Conservation (phyloP, 2,329 filamentous ascomycete species). For the Alternaria viburni region DNA sequence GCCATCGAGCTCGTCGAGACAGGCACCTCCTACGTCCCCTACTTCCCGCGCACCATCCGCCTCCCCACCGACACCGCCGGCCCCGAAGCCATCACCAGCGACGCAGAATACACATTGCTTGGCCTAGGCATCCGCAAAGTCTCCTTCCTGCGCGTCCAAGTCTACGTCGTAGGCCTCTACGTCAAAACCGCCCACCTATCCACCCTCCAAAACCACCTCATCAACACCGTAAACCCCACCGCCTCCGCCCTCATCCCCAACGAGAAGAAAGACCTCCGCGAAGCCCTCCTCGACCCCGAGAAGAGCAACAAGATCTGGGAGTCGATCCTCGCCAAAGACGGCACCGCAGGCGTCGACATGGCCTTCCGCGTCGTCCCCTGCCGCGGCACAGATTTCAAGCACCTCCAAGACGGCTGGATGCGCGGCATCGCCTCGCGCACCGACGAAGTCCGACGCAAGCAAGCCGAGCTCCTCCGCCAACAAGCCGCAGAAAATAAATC, state of each 20-base stretch:
- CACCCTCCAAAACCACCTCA: conserved; percentile 76
- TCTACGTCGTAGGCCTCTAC: conserved; percentile 95
- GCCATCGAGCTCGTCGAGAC: conserved; percentile 79
- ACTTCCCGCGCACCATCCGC: conserved; percentile 75
- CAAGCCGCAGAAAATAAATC: conserved; percentile 51
- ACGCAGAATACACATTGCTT: conserved; percentile 80
- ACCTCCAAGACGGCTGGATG: conserved; percentile 90
- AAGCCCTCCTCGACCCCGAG: conserved; percentile 71
- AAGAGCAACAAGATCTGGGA: conserved; percentile 78
- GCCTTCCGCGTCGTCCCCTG: conserved; percentile 85
- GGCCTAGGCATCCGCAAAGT: conserved; percentile 89
- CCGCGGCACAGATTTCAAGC: conserved; percentile 92
- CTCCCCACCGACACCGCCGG: conserved; percentile 58
- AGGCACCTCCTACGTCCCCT: conserved; percentile 78
- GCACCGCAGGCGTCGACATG: conserved; percentile 66
- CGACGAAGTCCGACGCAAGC: conserved; percentile 54
- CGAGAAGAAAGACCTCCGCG: conserved; percentile 77
- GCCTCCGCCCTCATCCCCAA: conserved; percentile 83
- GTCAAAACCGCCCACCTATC: conserved; percentile 83
- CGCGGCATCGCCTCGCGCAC: conserved; percentile 79
- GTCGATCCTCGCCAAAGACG: conserved; percentile 65
- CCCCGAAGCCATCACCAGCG: conserved; percentile 28
- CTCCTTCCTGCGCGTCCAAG: conserved; percentile 86
- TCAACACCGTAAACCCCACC: conserved; percentile 75
- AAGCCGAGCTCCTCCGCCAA: conserved; percentile 47